phyloP scores from a whole-genome alignment of 306 rosid species.

The Casuarina glauca region DNA sequence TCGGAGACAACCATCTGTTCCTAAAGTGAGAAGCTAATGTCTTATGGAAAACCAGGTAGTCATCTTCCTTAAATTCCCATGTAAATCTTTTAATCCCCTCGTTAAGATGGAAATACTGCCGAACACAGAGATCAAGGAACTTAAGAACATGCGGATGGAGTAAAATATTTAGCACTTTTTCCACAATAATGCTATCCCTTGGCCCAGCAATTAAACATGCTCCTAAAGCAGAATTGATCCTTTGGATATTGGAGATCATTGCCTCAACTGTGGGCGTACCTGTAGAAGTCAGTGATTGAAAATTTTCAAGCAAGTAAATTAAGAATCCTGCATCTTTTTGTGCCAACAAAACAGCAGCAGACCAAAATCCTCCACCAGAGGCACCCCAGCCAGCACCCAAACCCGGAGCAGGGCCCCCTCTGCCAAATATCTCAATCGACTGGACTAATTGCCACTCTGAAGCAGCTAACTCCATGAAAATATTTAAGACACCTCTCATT shows the following conservation, averaged over 20 bases:
- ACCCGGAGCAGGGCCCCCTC: constrained; percentile 98
- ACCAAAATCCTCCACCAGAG: constrained; percentile 90
- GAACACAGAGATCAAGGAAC: constrained; percentile 58
- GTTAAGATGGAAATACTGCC: constrained; percentile 40
- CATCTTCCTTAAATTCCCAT: constrained; percentile 73
- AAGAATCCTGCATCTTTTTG: constrained; percentile 66
- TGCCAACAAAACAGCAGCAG: constrained; percentile 54
- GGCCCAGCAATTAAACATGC: constrained; percentile 79
- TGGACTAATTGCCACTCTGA: constrained; percentile 55
- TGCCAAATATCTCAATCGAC: constrained; percentile 74
- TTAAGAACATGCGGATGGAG: constrained; percentile 57
- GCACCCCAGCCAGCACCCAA: constrained; percentile 96
- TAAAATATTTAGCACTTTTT: constrained; percentile 55
- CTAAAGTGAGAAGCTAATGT: constrained; percentile 73
- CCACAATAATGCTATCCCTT: constrained; percentile 44
- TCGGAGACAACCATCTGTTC: constrained; percentile 73
- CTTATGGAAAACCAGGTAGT: constrained; percentile 55
- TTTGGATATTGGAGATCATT: constrained; percentile 39
- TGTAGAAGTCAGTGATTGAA: constrained; percentile 31
- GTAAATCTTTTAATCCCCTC: constrained; percentile 43
- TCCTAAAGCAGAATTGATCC: constrained; percentile 56
- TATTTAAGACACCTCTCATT: constrained; percentile 50
- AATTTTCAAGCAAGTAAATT: constrained; percentile 49
- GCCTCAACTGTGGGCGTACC: constrained; percentile 42
- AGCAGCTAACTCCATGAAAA: constrained; percentile 54